Evolutionary conservation across 2,329 filamentous ascomycete species (phyloP), one percentile per base, ranked within the genome.

Genomic region (Paraphaeosphaeria minitans): DNA sequence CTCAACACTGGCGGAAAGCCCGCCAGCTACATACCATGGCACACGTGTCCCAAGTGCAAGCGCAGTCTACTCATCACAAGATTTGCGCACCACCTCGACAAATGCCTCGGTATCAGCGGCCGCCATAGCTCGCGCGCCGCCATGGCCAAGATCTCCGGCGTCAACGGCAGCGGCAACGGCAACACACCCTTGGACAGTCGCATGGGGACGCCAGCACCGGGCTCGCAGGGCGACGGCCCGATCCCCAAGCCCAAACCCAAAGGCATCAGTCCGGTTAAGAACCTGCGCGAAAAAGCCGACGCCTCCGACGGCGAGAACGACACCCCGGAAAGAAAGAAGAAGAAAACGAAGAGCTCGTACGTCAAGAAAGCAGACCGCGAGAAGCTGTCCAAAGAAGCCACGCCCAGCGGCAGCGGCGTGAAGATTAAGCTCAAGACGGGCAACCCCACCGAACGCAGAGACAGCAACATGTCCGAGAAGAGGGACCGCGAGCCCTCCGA

Each of bases 11-110:
- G 80, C 41, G 80, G 81, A 45, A 79, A 79, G 56, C 75, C 75
- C 3, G 76, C 76, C 9, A 71, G 65, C 41, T 83, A 83, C 65
- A 79, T 83, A 2, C 81, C 81, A 0, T 83, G 81, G 81, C 81
- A 83, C 59, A 83, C 81, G 12, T 88, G 85, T 70, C 85, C 84
- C 10, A 83, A 83, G 62, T 88, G 85, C 68, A 86, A 86, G 62
- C 81, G 85, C 31, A 86, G 85, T 70, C 77, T 87, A 65, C 82
- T 86, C 58, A 85, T 87, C 63, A 87, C 83, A 27, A 79, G 85
- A 49, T 85, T 87, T 53, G 84, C 85, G 16, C 84, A 86, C 67
- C 85, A 88, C 68, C 68, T 87, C 55, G 85, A 87, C 63, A 84
- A 86, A 60, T 88, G 85, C 63, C 77, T 88, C 63, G 84, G 84